Evolutionary conservation across 106 monocot species (phyloP), one percentile per base, ranked within the genome.

Genomic region (Posidonia australis): DNA sequence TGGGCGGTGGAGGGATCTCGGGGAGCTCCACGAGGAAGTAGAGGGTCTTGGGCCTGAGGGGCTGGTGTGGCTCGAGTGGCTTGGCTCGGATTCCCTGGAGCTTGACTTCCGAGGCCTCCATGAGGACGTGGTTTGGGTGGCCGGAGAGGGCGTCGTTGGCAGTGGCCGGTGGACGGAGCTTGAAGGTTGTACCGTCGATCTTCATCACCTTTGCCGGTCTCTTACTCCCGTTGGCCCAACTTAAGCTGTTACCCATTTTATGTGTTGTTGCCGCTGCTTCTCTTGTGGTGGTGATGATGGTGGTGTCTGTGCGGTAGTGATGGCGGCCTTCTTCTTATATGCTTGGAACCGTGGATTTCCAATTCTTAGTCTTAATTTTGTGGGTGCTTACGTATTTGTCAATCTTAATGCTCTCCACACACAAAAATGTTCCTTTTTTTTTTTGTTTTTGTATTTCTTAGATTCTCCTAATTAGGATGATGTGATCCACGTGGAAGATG

Each of bases 11-110:
- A 13, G 64, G 47, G 22, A 24, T 21, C 65, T 55, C 45, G n/a
- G 73, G 73, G 25, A 73, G 65, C 44, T 65, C 29, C 43, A 73
- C 65, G 58, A 73, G 52, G 73, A 73, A 73, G 65, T 73, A 73
- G 29, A 73, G 65, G 13, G 55, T 65, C 14, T 58, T 66, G 22
- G 64, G 65, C 46, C 58, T 64, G 19, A 73, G 73, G 19, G 73
- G 45, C 27, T 44, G 52, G 56, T 65, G 13, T 11, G 57, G 65
- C 16, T 64, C 54, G 55, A 73, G 55, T 18, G 65, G 65, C n/a
- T 57, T 54, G 30, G 73, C 65, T 12, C 25, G 13, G 5, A 65
- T 5, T 19, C 65, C 73, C 19, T 43, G 26, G 5, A 7, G 54
- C 47, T 73, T 73, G 23, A 73, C 73, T 17, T 73, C 55, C 21